Evolutionary conservation across 495 filamentous ascomycete genomes (phyloP).

Genomic region (Bacidia rubella): DNA sequence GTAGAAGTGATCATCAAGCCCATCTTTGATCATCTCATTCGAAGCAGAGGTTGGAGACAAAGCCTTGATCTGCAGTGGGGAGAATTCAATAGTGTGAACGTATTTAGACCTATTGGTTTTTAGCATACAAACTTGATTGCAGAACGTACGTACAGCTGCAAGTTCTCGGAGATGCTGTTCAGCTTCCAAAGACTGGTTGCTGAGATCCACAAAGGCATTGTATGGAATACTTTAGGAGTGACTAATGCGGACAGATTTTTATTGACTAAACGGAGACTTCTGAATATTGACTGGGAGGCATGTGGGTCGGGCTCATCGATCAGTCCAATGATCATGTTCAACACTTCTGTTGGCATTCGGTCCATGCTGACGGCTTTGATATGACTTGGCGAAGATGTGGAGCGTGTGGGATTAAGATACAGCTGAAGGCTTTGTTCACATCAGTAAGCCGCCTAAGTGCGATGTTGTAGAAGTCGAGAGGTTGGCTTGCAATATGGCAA

Average conservation of each 20-base stretch:
- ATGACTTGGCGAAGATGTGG: too few species aligned
- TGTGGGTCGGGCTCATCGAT: neutral
- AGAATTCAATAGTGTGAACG: neutral
- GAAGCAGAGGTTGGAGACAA: too few species aligned
- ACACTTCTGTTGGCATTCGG: neutral
- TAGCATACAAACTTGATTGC: too few species aligned
- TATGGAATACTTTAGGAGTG: neutral
- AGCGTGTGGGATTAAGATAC: too few species aligned
- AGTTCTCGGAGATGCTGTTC: neutral
- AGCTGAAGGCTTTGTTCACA: too few species aligned
- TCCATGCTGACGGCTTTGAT: too few species aligned
- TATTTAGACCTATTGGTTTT: neutral
- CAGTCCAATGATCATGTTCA: neutral
- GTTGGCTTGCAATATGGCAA: too few species aligned
- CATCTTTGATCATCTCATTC: neutral
- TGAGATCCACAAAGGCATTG: neutral
- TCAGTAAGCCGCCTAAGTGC: too few species aligned
- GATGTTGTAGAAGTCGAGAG: too few species aligned
- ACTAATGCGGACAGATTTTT: neutral
- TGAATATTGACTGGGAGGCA: neutral
- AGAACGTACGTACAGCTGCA: too few species aligned
- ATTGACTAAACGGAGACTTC: neutral
- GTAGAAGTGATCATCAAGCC: neutral
- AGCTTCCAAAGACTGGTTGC: neutral
- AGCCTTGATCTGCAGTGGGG: neutral